Percentiles rank a stretch among this genome's conserved stretches.
Conservation (phyloP, 805 yeast genomes). For the Yamadazyma olivae region DNA sequence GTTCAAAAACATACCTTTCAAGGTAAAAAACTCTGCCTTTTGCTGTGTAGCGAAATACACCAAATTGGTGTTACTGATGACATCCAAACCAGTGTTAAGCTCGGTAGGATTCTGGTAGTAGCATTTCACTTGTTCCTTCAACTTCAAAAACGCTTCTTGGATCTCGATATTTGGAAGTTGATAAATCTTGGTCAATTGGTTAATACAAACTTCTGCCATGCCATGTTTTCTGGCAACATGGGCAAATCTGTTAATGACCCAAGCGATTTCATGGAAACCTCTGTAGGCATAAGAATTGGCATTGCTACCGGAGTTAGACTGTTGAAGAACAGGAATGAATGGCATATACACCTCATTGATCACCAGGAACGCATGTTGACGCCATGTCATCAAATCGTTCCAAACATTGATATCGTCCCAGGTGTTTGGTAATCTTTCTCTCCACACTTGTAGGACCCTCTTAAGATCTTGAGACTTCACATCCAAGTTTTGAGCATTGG, state of each 20-base stretch:
- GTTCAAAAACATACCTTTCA: conserved; percentile 97
- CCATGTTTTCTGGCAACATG: conserved; percentile 97
- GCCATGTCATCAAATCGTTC: conserved; percentile 98
- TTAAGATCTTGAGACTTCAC: conserved; percentile 91
- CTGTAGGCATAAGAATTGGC: conserved; percentile 93
- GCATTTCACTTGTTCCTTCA: conserved; percentile 96
- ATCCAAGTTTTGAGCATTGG: conserved; percentile 90
- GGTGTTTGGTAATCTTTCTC: conserved; percentile 91
- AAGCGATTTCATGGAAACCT: conserved; percentile 98
- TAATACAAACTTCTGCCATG: conserved; percentile 95
- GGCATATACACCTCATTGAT: conserved; percentile 94
- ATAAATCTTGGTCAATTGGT: conserved; percentile 88
- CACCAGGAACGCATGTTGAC: conserved; percentile 97
- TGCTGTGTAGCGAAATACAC: conserved; percentile 97
- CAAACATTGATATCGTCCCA: conserved; percentile 98
- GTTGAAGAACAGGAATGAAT: conserved; percentile 80
- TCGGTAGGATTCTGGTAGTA: conserved; percentile 92
- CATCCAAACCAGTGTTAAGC: conserved; percentile 92
- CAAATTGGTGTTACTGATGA: conserved; percentile 91
- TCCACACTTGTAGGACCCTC: conserved; percentile 94
- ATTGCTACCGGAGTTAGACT: conserved; percentile 58
- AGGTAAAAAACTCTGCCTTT: conserved; percentile 95
- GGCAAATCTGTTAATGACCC: conserved; percentile 97
- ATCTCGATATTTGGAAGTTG: conserved; percentile 96
- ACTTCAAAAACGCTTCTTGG: conserved; percentile 93